These are phyloP conservation scores for Cladorrhinum sp. DNA, from an alignment of 2,329 filamentous ascomycete genomes.

Conservation along the genomic window DNA sequence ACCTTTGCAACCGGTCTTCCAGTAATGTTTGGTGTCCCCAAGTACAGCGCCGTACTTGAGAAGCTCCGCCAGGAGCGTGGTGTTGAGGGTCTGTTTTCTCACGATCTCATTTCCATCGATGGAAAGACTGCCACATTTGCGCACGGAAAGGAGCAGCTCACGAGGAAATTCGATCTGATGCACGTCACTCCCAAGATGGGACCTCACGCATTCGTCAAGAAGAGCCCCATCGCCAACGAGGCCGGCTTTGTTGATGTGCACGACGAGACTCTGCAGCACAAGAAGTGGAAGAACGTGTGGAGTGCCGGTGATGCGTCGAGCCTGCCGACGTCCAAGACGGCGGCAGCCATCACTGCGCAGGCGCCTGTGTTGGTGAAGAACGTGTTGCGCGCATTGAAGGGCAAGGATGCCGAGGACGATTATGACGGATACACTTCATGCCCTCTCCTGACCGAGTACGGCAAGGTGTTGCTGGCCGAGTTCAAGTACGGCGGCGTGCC, in stretches of 20 bases:
- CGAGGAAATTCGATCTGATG: constrained; percentile 50
- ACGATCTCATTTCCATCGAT: constrained; percentile 52
- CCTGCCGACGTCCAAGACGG: constrained; percentile 52
- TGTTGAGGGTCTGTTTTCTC: constrained; percentile 57
- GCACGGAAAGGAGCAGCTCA: constrained; percentile 42
- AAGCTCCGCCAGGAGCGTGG: constrained; percentile 50
- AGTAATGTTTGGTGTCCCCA: constrained; percentile 58
- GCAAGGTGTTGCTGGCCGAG: constrained; percentile 46
- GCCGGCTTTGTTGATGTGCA: constrained; percentile 59
- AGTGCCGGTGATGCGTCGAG: constrained; percentile 58
- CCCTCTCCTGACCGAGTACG: constrained; percentile 44
- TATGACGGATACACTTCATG: constrained; percentile 47
- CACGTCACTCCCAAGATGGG: constrained; percentile 60
- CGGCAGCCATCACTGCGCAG: constrained; percentile 44
- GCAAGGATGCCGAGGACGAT: constrained; percentile 31
- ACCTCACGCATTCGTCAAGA: constrained; percentile 51
- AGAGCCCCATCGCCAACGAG: constrained; percentile 52
- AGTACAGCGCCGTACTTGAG: constrained; percentile 55
- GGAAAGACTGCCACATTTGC: constrained; percentile 53
- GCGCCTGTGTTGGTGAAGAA: constrained; percentile 43
- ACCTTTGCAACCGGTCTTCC: constrained; percentile 55
- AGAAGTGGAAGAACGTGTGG: constrained; percentile 56
- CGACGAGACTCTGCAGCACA: constrained; percentile 50
- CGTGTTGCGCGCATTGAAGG: constrained; percentile 36
- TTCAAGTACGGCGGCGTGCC: constrained; percentile 47